Evolutionary conservation across 2,329 filamentous ascomycete species (phyloP).

Genomic region (Fusarium sp.): DNA sequence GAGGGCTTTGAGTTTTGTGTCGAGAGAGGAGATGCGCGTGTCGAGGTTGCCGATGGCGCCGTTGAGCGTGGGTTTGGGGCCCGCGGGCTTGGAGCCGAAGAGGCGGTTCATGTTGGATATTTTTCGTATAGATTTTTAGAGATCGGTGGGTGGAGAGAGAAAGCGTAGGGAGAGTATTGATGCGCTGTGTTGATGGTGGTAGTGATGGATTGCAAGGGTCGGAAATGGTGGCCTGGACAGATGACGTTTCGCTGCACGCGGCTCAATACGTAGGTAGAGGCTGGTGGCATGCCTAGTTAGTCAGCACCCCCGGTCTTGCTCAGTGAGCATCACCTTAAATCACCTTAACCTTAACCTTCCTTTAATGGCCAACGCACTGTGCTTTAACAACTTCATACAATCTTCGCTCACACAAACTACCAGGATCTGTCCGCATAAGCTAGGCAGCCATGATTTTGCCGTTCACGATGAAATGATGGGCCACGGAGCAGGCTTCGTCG

Average conservation of each 20-base stretch:
- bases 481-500: too few relatives aligned
- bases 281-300: too few relatives aligned
- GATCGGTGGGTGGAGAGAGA: neutral
- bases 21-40: slow-evolving; percentile 83
- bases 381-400: too few relatives aligned
- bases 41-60: slow-evolving; percentile 88
- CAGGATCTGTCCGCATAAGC: too few relatives aligned
- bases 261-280: too few relatives aligned
- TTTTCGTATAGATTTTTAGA: fast-evolving
- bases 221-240: slow-evolving; percentile 37
- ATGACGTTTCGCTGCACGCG: slow-evolving; percentile 43
- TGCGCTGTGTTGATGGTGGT: neutral
- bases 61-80: slow-evolving; percentile 89
- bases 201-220: slow-evolving; percentile 2
- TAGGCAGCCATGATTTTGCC: too few relatives aligned
- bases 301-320: too few relatives aligned
- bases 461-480: too few relatives aligned
- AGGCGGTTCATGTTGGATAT: slow-evolving; percentile 85
- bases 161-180: neutral
- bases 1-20: slow-evolving; percentile 92
- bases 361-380: too few relatives aligned
- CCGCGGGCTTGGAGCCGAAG: slow-evolving; percentile 88
- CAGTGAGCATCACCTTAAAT: too few relatives aligned
- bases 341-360: too few relatives aligned
- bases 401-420: too few relatives aligned